Evolutionary conservation across 2,329 filamentous ascomycete species (phyloP), one percentile per base, ranked within the genome.

Genomic region (Fusarium sp.): DNA sequence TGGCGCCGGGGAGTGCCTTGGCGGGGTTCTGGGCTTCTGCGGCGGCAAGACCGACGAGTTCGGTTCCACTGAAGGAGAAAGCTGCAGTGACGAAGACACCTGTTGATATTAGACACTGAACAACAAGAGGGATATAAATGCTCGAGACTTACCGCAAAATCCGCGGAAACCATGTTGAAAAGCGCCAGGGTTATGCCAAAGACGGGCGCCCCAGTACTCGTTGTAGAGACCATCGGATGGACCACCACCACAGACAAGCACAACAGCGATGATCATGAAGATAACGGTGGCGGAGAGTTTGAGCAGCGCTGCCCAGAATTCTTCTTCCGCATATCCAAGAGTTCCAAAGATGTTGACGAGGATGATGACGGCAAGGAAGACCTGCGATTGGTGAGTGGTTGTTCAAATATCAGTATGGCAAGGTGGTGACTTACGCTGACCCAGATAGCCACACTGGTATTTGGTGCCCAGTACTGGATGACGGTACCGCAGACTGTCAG

Each of bases 121-220:
- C 1, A 5, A 0, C 3, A 10, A 3, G 1, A 14, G 3, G 1
- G 3, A 2, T 2, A 14, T 11, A 1, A 2, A 2, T 4, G 0
- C 2, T 7, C 3, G 1, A 24, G 3, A 10, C 54, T 90, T 89
- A 63, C 85, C 86, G 78, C 91, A 93, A 68, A 93, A 87, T 2
- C 92, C 92, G 68, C 91, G 91, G 82, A 94, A 93, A 29, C 91
- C 91, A 73, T 92, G 88, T 76, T 90, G 82, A 79, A 94, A 94
- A 1, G 85, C 84, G 22, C 85, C 85, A 0, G 85, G 82, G 25
- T 85, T 76, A 57, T 85, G 76, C 85, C 86, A 86, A 34, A 83
- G 82, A 7, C 83, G 81, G 1, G 83, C 83, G 16, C 87, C 85
- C 74, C 80, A 84, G 76, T 87, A 87, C 14, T 84, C 63, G 62